phyloP scores from a whole-genome alignment of 805 yeast genomes.

The Saccharomyces eubayanus region DNA sequence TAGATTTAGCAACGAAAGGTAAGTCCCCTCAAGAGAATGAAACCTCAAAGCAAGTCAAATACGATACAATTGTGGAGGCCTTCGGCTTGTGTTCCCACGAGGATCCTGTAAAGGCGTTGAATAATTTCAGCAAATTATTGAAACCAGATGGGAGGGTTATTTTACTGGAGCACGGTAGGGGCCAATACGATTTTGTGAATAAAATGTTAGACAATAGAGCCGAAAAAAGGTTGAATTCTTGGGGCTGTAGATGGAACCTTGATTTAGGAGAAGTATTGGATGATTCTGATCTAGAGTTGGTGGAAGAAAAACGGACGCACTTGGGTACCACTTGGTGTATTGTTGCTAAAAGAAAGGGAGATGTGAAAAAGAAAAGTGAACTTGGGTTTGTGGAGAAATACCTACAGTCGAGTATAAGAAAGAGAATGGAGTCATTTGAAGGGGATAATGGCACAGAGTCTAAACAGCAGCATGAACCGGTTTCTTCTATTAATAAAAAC shows the following conservation, averaged over 20 bases:
- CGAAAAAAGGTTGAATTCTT: conserved; percentile 69
- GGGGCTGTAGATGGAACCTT: conserved; percentile 98
- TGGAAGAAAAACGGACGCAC: conserved; percentile 72
- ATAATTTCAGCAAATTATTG: conserved; percentile 61
- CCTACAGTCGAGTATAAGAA: conserved; percentile 33
- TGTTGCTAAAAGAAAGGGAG: conserved; percentile 68
- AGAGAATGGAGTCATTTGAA: conserved; percentile 10
- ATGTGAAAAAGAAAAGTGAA: conserved; percentile 40
- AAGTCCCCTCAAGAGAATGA: conserved; percentile 11
- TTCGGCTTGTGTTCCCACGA: conserved; percentile 95
- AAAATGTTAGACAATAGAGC: conserved; percentile 75
- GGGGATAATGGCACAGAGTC: not conserved
- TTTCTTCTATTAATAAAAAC: not conserved
- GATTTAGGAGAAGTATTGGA: conserved; percentile 85
- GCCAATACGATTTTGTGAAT: conserved; percentile 70
- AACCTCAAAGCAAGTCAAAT: conserved; percentile 39
- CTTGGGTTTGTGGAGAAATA: conserved; percentile 45
- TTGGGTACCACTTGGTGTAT: conserved; percentile 89
- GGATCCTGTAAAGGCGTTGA: conserved; percentile 77
- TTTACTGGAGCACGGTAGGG: conserved; percentile 87
- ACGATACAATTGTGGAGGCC: conserved; percentile 88
- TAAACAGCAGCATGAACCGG: not conserved
- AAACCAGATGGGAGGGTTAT: conserved; percentile 88
- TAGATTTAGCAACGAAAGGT: conserved; percentile 40
- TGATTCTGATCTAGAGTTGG: conserved; percentile 74